Base-by-base conservation (phyloP, 2,329 filamentous ascomycete genomes). In the Trichoderma polysporum region DNA sequence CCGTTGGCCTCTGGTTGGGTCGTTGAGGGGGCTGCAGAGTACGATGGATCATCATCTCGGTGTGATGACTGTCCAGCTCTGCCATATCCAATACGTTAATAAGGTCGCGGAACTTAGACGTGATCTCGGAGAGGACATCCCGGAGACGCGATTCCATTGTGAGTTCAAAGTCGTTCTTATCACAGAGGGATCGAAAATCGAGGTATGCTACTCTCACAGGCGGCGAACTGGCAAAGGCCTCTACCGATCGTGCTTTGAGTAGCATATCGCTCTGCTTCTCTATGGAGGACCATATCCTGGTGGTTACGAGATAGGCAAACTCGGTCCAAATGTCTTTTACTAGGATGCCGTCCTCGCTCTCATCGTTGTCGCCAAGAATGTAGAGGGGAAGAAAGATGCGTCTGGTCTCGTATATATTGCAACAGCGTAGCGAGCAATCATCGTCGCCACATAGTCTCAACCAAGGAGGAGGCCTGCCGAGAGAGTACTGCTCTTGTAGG, bases 161-260 rank as follows among this genome's bases (percentile, higher is more conserved):
- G 13, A 58, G 31, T 7, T 45, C n/a, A 5, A 71, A 29, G 2
- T 37, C 3, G 3, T 54, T 60, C 12, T 45, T 15, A 4, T 49
- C 17, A 19, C 63, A 69, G 31, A 22, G 35, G 2, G 9, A 17
- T 4, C 61, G 57, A n/a, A 72, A 73, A 10, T 66, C 63, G 37
- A 69, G 69, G 27, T 75, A 73, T 10, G 73, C 70, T n/a, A 61
- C 39, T 37, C 70, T 67, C 2, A 75, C 71, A 27, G 72, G 71
- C 5, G 74, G 74, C 2, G 73, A 76, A 19, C 70, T 68, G 6
- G 72, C 39, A 35, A 75, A 76, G 0, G 74, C 72, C 52, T 71
- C 29, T 4, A 74, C 31, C 19, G 65, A 69, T 6, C 63, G 62
- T 2, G 37, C 17, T n/a, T 71, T 74, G n/a, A 63, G 56, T 7